Base-by-base conservation (phyloP, 495 filamentous ascomycete genomes). In the Daldinia decipiens region DNA sequence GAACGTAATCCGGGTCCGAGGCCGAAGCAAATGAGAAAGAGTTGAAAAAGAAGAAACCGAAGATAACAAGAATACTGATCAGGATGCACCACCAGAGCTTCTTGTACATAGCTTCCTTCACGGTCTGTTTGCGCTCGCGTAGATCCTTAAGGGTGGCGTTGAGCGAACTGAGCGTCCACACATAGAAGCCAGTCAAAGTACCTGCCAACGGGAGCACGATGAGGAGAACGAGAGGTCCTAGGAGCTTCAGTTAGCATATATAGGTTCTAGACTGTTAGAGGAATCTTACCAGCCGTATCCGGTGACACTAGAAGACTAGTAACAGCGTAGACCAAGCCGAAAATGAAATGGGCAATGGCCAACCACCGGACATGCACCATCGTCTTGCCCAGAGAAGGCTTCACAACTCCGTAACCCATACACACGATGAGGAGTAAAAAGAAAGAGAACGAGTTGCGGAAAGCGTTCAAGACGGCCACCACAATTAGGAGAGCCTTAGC, bases 11-110 rank as follows among this genome's bases (percentile, higher is more conserved):
- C 5, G 92, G 92, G 67, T 94, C 88, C 43, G 85, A 86, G 62
- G 86, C 87, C 24, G 93, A 93, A 52, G 93, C 94, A 74, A 99
- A 97, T 29, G 89, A 91, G 80, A 98, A 94, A 56, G 92, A 95
- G 82, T 97, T 98, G 80, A 98, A 87, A 81, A 89, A 89, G 84
- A 99, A 97, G 83, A 98, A 99, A 64, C 84, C 94, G 73, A 98
- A 98, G 68, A 98, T 98, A 56, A 98, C 92, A 59, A 97, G 82
- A 77, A 99, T 97, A 72, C 91, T 94, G 62, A 86, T 86, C 15
- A 99, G 84, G 66, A 99, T 96, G 79, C 93, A 94, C 93, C 93
- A 99, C 95, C 95, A 99, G 26, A 99, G 89, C 79, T 96, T 97
- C 81, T 92, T 93, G 83, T 98, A 99, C 95, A 99, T 99, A 78